Base-by-base conservation (phyloP, 441 rosid species). In the Euphorbia schlechtendalii region DNA sequence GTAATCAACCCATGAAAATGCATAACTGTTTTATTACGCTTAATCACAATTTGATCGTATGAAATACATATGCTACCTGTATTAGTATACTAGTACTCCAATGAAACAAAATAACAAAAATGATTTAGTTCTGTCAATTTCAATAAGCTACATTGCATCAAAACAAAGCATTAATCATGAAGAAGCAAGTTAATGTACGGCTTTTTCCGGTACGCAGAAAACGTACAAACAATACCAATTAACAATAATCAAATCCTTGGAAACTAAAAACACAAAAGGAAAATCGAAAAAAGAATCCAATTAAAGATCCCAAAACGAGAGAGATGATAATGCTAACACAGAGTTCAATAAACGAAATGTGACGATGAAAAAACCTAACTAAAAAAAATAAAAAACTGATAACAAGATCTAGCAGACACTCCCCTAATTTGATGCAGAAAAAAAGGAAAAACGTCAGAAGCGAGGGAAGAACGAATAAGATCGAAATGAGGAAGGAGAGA, bases 271-370 rank as follows among this genome's bases (percentile, higher is more conserved):
- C 14, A 18, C 6, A 64, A 32, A 51, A 51, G 24, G 24, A 32
- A 34, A 52, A 36, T 18, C 17, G 27, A 13, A 59, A 15, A 51
- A 2, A 17, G 15, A n/a, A n/a, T 67, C 27, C 20, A 17, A 38
- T 17, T 40, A 27, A 43, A 69, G 56, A 61, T 69, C 66, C 54
- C 45, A n/a, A 17, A 36, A 60, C 11, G 45, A 59, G 36, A 22
- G 8, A 56, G 12, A n/a, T 17, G 52, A 41, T 22, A 61, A 17
- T 41, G 53, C 15, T 11, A 41, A 4, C 21, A 24, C 10, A 24
- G 36, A 56, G 0, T 25, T 14, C 12, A n/a, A 10, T 3, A 3
- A 18, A 20, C 4, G 28, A 3, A 56, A 56, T 17, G 8, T 9
- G 34, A 56, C 0, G 0, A 48, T n/a, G 2, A 51, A 8, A 5